Percentiles rank a stretch among this genome's conserved stretches.
Evolutionary conservation across 2,329 filamentous ascomycete species (phyloP).

Genomic region (Trichoderma hamatum): DNA sequence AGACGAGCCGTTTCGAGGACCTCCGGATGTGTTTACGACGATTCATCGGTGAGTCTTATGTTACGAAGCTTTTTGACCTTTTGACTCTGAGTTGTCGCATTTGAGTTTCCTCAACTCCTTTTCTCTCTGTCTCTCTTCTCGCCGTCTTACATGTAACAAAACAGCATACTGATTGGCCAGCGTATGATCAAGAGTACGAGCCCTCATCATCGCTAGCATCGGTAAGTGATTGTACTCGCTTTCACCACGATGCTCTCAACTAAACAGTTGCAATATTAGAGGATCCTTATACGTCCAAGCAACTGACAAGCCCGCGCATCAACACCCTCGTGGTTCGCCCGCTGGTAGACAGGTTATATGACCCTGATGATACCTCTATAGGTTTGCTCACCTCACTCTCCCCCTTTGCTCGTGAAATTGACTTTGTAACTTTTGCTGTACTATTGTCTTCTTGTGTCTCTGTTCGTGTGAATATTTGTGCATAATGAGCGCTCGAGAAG

Average conservation of each 20-base stretch:
- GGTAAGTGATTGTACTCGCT: slow-evolving; percentile 16
- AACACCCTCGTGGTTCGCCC: slow-evolving; percentile 68
- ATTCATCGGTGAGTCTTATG: slow-evolving; percentile 27
- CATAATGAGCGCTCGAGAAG: background rate
- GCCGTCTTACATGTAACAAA: background rate
- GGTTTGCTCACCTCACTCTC: slow-evolving; percentile 41
- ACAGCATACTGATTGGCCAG: slow-evolving; percentile 1
- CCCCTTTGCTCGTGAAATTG: background rate
- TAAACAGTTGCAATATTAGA: slow-evolving; percentile 35
- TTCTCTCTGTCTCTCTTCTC: background rate
- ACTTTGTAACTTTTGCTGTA: background rate
- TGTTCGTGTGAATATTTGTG: background rate
- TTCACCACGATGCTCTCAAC: background rate
- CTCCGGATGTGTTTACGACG: slow-evolving; percentile 17
- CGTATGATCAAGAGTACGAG: slow-evolving; percentile 20
- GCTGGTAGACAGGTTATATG: slow-evolving; percentile 69
- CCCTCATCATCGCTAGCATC: slow-evolving; percentile 31
- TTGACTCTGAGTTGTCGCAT: background rate
- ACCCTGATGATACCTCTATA: slow-evolving; percentile 65
- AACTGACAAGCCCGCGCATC: slow-evolving; percentile 68
- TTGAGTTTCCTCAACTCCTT: background rate
- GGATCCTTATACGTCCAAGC: slow-evolving; percentile 56
- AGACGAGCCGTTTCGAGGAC: background rate
- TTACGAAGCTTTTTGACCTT: background rate
- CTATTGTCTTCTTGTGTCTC: background rate